Conservation (phyloP, 768 basidiomycete genomes). For the Phaeotremella fagi region DNA sequence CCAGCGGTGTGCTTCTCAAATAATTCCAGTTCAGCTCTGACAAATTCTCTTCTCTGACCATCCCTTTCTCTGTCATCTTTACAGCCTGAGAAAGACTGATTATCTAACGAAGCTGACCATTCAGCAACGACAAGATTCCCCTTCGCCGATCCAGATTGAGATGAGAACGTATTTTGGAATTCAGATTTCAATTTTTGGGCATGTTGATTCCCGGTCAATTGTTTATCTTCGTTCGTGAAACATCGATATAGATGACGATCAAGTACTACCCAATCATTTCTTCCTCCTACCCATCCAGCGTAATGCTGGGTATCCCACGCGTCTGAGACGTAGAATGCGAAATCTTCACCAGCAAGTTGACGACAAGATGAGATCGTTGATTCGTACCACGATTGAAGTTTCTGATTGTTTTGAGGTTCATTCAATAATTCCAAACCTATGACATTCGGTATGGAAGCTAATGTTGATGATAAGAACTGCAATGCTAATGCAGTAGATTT, state of each 20-base stretch:
- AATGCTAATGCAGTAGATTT: slow-evolving; percentile 43
- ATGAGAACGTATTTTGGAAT: slow-evolving; percentile 48
- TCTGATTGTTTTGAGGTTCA: slow-evolving; percentile 56
- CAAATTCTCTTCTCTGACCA: slow-evolving; percentile 54
- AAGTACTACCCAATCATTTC: slow-evolving; percentile 60
- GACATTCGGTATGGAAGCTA: slow-evolving; percentile 53
- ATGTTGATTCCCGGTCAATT: slow-evolving; percentile 58
- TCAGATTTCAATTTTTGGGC: slow-evolving; percentile 53
- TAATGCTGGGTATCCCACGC: slow-evolving; percentile 69
- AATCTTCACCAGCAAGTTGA: slow-evolving; percentile 52
- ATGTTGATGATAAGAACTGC: slow-evolving; percentile 44
- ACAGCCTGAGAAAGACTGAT: slow-evolving; percentile 57
- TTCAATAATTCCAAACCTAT: slow-evolving; percentile 60
- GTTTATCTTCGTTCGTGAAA: slow-evolving; percentile 61
- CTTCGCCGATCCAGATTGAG: slow-evolving; percentile 50
- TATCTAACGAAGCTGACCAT: slow-evolving; percentile 72
- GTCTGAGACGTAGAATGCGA: slow-evolving; percentile 71
- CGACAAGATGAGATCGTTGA: slow-evolving; percentile 57
- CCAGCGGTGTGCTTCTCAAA: slow-evolving; percentile 65
- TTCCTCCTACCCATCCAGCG: slow-evolving; percentile 55
- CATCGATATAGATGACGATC: slow-evolving; percentile 83
- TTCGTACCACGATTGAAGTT: slow-evolving; percentile 62
- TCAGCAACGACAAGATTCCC: slow-evolving; percentile 68
- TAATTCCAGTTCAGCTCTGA: slow-evolving; percentile 61
- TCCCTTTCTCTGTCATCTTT: slow-evolving; percentile 51